A percentile compares a stretch with the other conserved stretches of the same genome.
Evolutionary conservation across 805 yeast genomes (phyloP).

Genomic region (Candida tallmaniae): DNA sequence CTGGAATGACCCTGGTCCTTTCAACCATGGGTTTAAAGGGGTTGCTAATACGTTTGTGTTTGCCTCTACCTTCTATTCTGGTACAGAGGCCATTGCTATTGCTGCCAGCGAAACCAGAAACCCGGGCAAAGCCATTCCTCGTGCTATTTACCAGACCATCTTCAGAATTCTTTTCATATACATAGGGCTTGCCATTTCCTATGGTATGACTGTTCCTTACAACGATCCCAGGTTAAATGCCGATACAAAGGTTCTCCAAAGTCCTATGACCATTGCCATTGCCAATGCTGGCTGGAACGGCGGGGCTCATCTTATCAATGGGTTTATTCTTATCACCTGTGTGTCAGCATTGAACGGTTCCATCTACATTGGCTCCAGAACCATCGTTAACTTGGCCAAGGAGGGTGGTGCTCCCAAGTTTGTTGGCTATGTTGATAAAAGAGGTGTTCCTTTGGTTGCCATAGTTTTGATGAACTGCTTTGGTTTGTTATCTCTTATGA

Average conservation of each 20-base stretch:
- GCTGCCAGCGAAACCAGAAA: constrained; percentile 61
- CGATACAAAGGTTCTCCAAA: constrained; percentile 40
- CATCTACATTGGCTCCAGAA: constrained; percentile 64
- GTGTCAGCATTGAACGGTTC: constrained; percentile 68
- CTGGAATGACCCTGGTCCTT: constrained; percentile 42
- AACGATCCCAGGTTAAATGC: constrained; percentile 43
- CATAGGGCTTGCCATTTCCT: constrained; percentile 49
- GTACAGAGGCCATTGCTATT: constrained; percentile 54
- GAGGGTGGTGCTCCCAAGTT: constrained; percentile 58
- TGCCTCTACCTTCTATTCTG: constrained; percentile 57
- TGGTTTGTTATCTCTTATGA: constrained; percentile 55
- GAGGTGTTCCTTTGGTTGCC: constrained; percentile 66
- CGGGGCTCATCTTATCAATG: constrained; percentile 52
- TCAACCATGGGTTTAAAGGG: constrained; percentile 47
- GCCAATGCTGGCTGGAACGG: constrained; percentile 38
- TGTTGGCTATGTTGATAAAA: constrained; percentile 44
- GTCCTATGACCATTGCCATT: constrained; percentile 38
- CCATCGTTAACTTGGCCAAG: constrained; percentile 59
- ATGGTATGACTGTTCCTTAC: constrained; percentile 58
- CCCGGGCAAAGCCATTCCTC: constrained; percentile 54
- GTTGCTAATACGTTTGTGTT: constrained; percentile 55
- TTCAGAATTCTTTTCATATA: constrained; percentile 51
- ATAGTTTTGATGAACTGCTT: constrained; percentile 49
- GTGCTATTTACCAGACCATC: constrained; percentile 52
- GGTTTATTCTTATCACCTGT: constrained; percentile 60